Evolutionary conservation across 805 yeast species (phyloP).

Genomic region (Babjeviella inositovora): DNA sequence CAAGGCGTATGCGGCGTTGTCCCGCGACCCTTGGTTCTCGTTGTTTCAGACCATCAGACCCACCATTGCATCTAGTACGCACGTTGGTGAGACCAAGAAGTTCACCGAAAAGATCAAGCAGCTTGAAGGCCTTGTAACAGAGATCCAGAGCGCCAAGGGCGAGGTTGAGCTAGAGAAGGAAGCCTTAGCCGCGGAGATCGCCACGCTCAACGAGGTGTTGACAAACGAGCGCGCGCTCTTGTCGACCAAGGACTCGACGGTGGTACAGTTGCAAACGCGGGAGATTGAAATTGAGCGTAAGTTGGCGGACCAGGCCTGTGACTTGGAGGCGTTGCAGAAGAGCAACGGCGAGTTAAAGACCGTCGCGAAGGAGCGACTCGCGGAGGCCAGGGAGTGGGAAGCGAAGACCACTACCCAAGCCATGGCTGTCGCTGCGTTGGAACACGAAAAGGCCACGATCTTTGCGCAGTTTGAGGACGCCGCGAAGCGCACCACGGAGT

Average conservation of each 20-base stretch:
- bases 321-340: slow-evolving; percentile 4
- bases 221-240: slow-evolving; percentile 6
- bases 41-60: slow-evolving; percentile 64
- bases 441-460: background rate
- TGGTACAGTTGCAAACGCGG: slow-evolving; percentile 1
- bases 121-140: slow-evolving; percentile 16
- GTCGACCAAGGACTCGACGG: slow-evolving; percentile 7
- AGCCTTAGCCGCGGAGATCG: slow-evolving; percentile 10
- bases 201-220: slow-evolving; percentile 11
- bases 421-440: slow-evolving; percentile 2
- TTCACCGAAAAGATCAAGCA: slow-evolving; percentile 39
- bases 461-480: slow-evolving; percentile 1
- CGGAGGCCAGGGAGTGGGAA: slow-evolving; percentile 5
- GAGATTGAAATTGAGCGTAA: slow-evolving; percentile 7
- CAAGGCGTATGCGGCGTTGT: slow-evolving; percentile 26
- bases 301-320: slow-evolving; percentile 2
- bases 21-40: slow-evolving; percentile 64
- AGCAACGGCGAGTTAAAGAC: slow-evolving; percentile 3
- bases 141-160: slow-evolving; percentile 12
- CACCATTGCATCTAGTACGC: slow-evolving; percentile 45
- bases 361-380: slow-evolving; percentile 6
- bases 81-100: slow-evolving; percentile 38
- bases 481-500: slow-evolving; percentile 4
- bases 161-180: slow-evolving; percentile 17
- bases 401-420: slow-evolving; percentile 7